Evolutionary conservation across 1,284 basidiomycete genomes (phyloP).

Genomic region (Serendipita sp.): DNA sequence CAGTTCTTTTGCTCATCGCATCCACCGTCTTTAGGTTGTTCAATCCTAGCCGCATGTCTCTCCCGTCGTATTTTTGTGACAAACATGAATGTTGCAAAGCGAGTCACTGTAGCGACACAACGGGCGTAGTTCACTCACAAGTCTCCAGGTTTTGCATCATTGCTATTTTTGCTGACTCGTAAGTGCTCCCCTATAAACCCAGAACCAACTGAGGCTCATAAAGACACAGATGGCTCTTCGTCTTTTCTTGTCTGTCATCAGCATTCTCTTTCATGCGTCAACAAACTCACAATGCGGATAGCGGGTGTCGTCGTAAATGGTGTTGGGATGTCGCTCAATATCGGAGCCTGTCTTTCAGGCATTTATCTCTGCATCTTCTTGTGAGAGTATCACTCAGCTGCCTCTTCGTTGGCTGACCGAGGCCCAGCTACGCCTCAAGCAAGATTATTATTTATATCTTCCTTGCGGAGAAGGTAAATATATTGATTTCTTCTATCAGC

Average conservation of each 20-base stretch:
- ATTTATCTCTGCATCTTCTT: conserved; percentile 27
- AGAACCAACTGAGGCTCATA: neutral
- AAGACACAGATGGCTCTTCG: conserved; percentile 19
- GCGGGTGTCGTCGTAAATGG: conserved; percentile 27
- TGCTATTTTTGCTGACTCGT: conserved; percentile 22
- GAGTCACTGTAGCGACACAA: neutral
- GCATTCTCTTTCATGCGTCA: neutral
- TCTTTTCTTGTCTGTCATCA: conserved; percentile 22
- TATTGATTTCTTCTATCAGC: neutral
- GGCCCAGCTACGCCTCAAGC: conserved; percentile 2
- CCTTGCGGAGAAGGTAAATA: conserved; percentile 17
- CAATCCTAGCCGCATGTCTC: conserved; percentile 20
- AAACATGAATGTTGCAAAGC: neutral
- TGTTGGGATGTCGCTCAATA: conserved; percentile 23
- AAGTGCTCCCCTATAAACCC: neutral
- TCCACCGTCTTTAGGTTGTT: conserved; percentile 17
- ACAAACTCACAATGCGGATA: conserved; percentile 10
- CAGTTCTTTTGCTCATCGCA: neutral
- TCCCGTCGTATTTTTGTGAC: conserved; percentile 14
- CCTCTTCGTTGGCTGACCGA: neutral
- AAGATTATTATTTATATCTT: conserved; percentile 28
- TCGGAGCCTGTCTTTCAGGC: conserved; percentile 23
- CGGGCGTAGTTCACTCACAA: conserved; percentile 13
- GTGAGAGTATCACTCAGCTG: conserved; percentile 20
- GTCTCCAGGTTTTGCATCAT: conserved; percentile 21